Evolutionary conservation across 495 filamentous ascomycete species (phyloP), one percentile per base, ranked within the genome.

Genomic region (Parmelia sp.): DNA sequence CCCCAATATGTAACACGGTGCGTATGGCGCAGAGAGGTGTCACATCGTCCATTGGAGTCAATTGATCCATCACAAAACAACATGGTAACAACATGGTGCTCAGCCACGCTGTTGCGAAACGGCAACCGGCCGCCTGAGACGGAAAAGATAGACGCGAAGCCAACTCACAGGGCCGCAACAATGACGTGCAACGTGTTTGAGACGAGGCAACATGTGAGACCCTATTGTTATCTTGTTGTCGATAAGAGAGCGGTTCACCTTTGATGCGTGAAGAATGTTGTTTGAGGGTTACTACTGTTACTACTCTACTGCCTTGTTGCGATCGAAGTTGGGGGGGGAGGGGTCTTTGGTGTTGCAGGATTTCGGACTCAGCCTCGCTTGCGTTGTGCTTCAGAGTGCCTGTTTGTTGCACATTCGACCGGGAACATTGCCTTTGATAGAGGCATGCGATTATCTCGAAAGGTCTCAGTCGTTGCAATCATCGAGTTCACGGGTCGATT

Each of bases 121-220:
- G 45, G 45, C n/a, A 49, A 10, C 3, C 10, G 45, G 23, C 45
- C 45, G 45, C 15, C 14, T 31, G 49, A 53, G 31, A 53, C 49
- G 14, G 27, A 25, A 53, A n/a, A 17, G 49, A 29, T 53, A 53
- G 47, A 51, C 47, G 47, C 47, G 47, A 51, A 51, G 47, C 47
- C 47, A 11, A 17, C 47, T 51, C 23, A 51, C 5, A 29, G 49
- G 49, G 25, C 31, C 49, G 49, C 25, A 53, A 31, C 45, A 15
- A 27, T 49, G 45, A 49, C 45, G 45, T 49, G 45, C 45, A 5
- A 49, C 45, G 45, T 8, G 9, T 49, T 49, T 15, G 45, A 49
- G 45, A 49, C 45, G 45, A 6, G 49, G 25, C 29, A 6, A 12
- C 2, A 5, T 31, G 1, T 19, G 49, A 29, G 49, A 53, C 31